Conservation (phyloP, 768 basidiomycete species). For the Boletus eberwhitei region DNA sequence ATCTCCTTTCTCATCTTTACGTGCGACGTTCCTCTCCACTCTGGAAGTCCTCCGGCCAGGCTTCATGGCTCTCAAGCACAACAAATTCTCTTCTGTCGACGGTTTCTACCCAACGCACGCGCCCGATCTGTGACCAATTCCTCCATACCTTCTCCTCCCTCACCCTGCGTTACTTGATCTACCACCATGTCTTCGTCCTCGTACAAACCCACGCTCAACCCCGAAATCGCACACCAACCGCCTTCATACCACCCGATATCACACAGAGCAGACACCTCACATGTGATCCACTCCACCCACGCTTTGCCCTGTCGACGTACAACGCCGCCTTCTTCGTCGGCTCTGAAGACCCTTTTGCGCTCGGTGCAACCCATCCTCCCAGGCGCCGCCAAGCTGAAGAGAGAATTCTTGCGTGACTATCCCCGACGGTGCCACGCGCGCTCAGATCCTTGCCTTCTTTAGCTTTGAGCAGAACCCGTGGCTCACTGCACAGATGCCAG, state of each 20-base stretch:
- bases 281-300: conserved; percentile 87
- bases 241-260: conserved; percentile 66
- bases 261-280: conserved; percentile 54
- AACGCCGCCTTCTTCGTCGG: conserved; percentile 72
- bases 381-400: conserved; percentile 46
- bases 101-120: conserved; percentile 31
- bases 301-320: conserved; percentile 55
- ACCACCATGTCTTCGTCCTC: conserved; percentile 76
- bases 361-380: conserved; percentile 24
- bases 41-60: conserved; percentile 73
- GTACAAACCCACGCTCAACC: conserved; percentile 50
- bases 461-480: conserved; percentile 54
- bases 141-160: conserved; percentile 39
- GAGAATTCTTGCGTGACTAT: conserved; percentile 53
- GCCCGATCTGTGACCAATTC: conserved; percentile 27
- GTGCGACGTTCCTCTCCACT: conserved; percentile 69
- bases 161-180: conserved; percentile 50
- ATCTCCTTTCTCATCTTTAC: conserved; percentile 88
- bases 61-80: conserved; percentile 69
- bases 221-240: conserved; percentile 46
- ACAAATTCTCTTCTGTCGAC: conserved; percentile 38
- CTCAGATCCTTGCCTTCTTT: conserved; percentile 59
- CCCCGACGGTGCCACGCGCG: conserved; percentile 54
- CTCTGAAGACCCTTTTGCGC: conserved; percentile 48
- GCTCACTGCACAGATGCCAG: conserved; percentile 56